Percentiles rank a stretch among this genome's conserved stretches.
phyloP scores from a whole-genome alignment of 73 alveolate genomes.

The Paramecium pentaurelia region DNA sequence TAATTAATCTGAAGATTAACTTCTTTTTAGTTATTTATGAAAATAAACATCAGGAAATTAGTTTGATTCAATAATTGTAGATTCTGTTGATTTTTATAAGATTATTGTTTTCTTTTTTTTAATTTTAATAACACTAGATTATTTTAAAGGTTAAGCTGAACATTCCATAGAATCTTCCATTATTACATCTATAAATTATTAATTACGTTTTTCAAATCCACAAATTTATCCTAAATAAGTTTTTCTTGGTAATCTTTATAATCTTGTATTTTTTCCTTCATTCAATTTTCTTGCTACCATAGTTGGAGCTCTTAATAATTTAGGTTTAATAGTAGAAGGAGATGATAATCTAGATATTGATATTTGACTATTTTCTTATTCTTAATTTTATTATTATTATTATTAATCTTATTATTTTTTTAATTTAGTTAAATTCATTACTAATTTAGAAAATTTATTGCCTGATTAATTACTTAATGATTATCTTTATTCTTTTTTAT shows the following conservation, averaged over 20 bases:
- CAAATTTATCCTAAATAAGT: background rate
- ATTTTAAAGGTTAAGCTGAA: background rate
- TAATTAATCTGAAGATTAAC: background rate
- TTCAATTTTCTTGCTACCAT: background rate
- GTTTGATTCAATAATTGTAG: background rate
- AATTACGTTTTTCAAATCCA: background rate
- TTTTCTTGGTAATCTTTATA: background rate
- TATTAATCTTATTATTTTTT: background rate
- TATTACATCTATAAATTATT: background rate
- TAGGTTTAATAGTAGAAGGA: background rate
- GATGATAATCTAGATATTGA: background rate
- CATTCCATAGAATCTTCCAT: background rate
- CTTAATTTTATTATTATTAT: background rate
- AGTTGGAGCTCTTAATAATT: background rate
- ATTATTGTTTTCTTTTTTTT: background rate
- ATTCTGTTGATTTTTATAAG: background rate
- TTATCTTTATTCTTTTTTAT: background rate
- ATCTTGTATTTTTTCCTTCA: background rate
- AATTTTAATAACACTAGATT: background rate
- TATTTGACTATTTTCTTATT: background rate
- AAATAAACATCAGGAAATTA: background rate
- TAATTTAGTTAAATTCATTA: background rate
- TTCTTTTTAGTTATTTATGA: background rate
- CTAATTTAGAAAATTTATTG: background rate
- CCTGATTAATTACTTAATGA: background rate